Evolutionary conservation across 495 filamentous ascomycete genomes (phyloP).

Genomic region (Lasiosphaeria hispida): DNA sequence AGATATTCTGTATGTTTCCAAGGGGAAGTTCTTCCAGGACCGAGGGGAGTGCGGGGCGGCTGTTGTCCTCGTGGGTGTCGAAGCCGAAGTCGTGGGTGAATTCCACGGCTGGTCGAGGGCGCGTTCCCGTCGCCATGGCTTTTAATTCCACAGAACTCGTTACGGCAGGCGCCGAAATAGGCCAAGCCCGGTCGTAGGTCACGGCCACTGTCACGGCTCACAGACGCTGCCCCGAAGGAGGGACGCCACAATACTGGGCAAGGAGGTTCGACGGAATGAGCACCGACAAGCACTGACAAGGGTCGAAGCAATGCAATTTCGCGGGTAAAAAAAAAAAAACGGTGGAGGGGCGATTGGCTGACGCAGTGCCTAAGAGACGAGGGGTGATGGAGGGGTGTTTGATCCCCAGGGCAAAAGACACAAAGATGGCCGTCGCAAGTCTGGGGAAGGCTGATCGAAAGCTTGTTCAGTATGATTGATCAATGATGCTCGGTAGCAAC

Average conservation of each 20-base stretch:
- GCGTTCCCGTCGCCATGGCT: conserved; percentile 26
- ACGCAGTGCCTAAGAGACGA: conserved; percentile 8
- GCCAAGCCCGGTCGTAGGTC: conserved; percentile 21
- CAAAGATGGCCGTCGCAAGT: conserved; percentile 1
- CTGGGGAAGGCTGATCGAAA: conserved; percentile 27
- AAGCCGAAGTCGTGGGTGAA: conserved; percentile 15
- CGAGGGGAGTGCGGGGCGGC: conserved; percentile 7
- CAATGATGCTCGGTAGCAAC: conserved; percentile 33
- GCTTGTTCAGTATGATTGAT: conserved; percentile 22
- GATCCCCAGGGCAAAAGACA: conserved; percentile 21
- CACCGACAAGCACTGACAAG: conserved; percentile 6
- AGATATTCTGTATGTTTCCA: conserved; percentile 32
- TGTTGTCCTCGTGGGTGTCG: conserved; percentile 23
- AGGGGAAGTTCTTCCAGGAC: conserved; percentile 35
- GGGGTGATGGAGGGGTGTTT: conserved; percentile 22
- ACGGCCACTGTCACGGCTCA: conserved; percentile 11
- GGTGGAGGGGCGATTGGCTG: conserved; percentile 29
- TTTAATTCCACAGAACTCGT: conserved; percentile 17
- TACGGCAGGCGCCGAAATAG: conserved; percentile 19
- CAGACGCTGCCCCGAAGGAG: conserved; percentile 7
- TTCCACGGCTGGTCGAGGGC: conserved; percentile 11
- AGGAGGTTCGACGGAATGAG: neutral
- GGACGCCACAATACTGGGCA: conserved; percentile 13
- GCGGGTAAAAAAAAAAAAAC: conserved; percentile 24
- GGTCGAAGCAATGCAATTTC: conserved; percentile 31